Evolutionary conservation across 2,329 filamentous ascomycete genomes (phyloP).

Genomic region (Trichothecium sympodiale): DNA sequence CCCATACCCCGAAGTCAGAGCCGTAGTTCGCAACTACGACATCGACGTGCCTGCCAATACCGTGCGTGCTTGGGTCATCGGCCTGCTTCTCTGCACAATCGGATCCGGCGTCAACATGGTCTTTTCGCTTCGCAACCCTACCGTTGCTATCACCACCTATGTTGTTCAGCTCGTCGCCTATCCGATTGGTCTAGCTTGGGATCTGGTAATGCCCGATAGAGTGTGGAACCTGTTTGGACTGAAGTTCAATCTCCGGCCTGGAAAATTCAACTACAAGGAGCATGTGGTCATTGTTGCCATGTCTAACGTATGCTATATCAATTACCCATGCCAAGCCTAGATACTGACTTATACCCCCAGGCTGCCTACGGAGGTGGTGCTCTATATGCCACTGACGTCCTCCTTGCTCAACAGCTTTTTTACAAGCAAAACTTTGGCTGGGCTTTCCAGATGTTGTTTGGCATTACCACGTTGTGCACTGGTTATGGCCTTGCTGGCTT

Average conservation of each 20-base stretch:
- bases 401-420: conserved; percentile 40
- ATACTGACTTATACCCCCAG: conserved; percentile 13
- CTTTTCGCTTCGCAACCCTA: conserved; percentile 48
- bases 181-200: conserved; percentile 44
- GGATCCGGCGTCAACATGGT: conserved; percentile 52
- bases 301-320: conserved; percentile 41
- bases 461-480: conserved; percentile 42
- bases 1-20: conserved; percentile 56
- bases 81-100: conserved; percentile 47
- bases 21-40: conserved; percentile 54
- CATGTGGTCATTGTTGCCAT: conserved; percentile 52
- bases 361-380: conserved; percentile 46
- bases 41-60: conserved; percentile 55
- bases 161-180: conserved; percentile 53
- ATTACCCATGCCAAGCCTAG: no score
- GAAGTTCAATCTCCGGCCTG: conserved; percentile 44
- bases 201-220: conserved; percentile 41
- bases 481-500: conserved; percentile 47
- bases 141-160: conserved; percentile 48
- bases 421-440: conserved; percentile 45
- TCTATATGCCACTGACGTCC: conserved; percentile 43
- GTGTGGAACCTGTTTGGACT: conserved; percentile 39
- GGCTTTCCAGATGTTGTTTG: conserved; percentile 42
- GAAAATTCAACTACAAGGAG: conserved; percentile 51
- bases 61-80: conserved; percentile 52